These are phyloP conservation scores for Tolypocladium paradoxum DNA, from an alignment of 2,329 filamentous ascomycete genomes.

Conservation along the genomic window DNA sequence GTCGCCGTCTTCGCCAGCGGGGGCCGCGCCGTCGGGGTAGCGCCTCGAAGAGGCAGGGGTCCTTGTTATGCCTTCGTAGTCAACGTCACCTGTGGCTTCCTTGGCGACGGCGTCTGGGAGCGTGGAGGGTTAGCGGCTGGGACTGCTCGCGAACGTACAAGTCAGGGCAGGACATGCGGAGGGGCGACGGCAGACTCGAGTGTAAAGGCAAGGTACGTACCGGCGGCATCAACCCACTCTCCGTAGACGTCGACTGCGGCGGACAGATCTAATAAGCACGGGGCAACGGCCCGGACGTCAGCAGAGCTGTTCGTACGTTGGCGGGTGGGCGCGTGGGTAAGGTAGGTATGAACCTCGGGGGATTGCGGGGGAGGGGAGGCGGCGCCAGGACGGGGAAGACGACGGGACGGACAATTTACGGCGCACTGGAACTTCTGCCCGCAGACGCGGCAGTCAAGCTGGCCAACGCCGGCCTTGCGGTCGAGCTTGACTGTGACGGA, in stretches of 20 bases:
- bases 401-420: slow-evolving; percentile 64
- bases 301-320: background rate
- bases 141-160: background rate
- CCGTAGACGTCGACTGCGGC: slow-evolving; percentile 91
- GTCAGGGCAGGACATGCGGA: background rate
- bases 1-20: slow-evolving; percentile 41
- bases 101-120: slow-evolving; percentile 38
- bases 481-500: slow-evolving; percentile 85
- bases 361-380: background rate
- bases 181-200: background rate
- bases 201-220: slow-evolving; percentile 22
- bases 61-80: slow-evolving; percentile 16
- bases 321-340: too few species aligned
- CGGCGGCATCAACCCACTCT: slow-evolving; percentile 89
- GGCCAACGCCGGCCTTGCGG: slow-evolving; percentile 80
- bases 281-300: slow-evolving; percentile 4
- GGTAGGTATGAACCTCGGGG: too few species aligned
- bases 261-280: slow-evolving; percentile 56
- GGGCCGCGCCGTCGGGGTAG: slow-evolving; percentile 14
- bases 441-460: slow-evolving; percentile 83
- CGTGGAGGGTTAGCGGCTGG: background rate
- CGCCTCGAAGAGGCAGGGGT: slow-evolving; percentile 6
- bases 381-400: background rate
- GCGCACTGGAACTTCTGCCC: slow-evolving; percentile 87
- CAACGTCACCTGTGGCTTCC: slow-evolving; percentile 22